Base-by-base conservation (phyloP, 2,329 filamentous ascomycete species). In the Pseudocercospora pini-densiflorae region DNA sequence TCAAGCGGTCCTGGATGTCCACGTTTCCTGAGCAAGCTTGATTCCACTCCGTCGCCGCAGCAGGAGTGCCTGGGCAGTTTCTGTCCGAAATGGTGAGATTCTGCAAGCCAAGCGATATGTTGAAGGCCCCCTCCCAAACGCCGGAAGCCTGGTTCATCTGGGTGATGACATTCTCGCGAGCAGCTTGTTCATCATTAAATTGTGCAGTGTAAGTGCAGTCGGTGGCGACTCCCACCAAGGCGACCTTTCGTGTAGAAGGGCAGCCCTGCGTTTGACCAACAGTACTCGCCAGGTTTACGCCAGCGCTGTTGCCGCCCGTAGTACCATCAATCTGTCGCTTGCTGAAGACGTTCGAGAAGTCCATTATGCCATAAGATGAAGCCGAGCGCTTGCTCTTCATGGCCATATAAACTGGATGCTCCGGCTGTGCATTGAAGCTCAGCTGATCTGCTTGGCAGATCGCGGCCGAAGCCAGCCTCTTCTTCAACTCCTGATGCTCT, bases 101-200 rank as follows among this genome's bases (percentile, higher is more conserved):
- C 72, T 90, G 88, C 67, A 99, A 88, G 51, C 93, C 95, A 40
- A 99, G 88, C 0, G 94, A 94, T 73, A 99, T 94, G 79, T 97
- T 97, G 82, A 99, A 98, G 7, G 92, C 92, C 72, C 85, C 88
- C 78, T 99, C 95, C 76, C 95, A 99, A 9, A 97, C 81, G 68
- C 89, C 87, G 1, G 94, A 97, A 0, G 95, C 95, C 53, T 89
- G 85, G 80, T 97, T 97, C 77, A 99, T 91, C 76, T 92, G 85
- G 61, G 83, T 85, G 73, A 99, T 93, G 68, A 99, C 86, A 77
- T 95, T 95, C 68, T 86, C 79, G 63, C 89, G 86, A 24, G 90
- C 86, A n/a, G 87, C 82, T 59, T 87, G 83, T 51, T 86, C 86
- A 23, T 85, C 86, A 68, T 89, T 86, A 77, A 97, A 96, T 3